Evolutionary conservation across 805 yeast genomes (phyloP).

Genomic region (Candida patagonica): DNA sequence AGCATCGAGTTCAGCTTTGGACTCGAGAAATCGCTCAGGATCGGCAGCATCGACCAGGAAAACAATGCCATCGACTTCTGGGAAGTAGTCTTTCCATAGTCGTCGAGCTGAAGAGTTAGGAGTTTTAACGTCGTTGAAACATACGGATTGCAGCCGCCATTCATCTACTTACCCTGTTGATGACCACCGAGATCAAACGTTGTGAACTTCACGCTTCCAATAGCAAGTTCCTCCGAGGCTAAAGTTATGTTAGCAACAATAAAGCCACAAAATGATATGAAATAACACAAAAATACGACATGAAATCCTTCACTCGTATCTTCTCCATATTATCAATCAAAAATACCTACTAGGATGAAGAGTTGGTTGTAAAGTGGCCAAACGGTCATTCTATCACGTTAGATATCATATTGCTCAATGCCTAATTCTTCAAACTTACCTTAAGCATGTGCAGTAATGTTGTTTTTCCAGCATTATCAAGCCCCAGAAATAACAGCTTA

Average conservation of each 20-base stretch:
- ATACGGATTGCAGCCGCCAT: not conserved
- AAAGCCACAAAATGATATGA: too few species aligned
- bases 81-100: constrained; percentile 98
- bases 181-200: constrained; percentile 99
- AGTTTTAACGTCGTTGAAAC: not conserved
- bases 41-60: constrained; percentile 96
- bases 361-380: constrained; percentile 96
- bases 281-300: too few species aligned
- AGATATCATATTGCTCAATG: not conserved
- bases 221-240: constrained; percentile 94
- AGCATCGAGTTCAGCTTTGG: constrained; percentile 90
- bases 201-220: constrained; percentile 93
- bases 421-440: too few species aligned
- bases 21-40: constrained; percentile 88
- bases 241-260: not conserved
- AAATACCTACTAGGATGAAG: constrained; percentile 58
- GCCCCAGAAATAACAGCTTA: constrained; percentile 87
- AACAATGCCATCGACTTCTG: constrained; percentile 97
- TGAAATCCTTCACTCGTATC: too few species aligned
- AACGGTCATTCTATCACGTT: constrained; percentile 63
- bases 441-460: constrained; percentile 75
- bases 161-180: constrained; percentile 42
- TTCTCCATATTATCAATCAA: not conserved
- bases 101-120: constrained; percentile 59
- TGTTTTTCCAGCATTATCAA: constrained; percentile 97